Evolutionary conservation across 208 protist species (phyloP), one percentile per base, ranked within the genome.

Genomic region (Acanthamoeba royreba): DNA sequence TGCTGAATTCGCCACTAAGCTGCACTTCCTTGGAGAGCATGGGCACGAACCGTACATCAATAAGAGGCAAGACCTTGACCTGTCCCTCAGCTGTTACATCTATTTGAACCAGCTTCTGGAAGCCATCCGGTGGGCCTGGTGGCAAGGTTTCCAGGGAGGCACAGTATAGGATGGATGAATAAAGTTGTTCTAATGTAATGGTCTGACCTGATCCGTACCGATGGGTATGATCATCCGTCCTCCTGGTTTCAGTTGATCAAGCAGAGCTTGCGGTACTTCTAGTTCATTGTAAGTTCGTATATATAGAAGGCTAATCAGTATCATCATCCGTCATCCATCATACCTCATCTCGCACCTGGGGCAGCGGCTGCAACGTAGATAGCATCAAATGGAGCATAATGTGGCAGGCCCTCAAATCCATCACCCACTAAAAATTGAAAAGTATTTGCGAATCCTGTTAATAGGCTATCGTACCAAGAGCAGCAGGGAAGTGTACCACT

Each of bases 331-430:
- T 25, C 13, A 19, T 55, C 55, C 5, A 69, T 9, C 8, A 25
- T 69, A 8, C n/a, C 11, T 38, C 11, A 8, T 7, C 5, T 25
- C 13, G 40, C 47, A 96, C 94, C 81, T 42, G 49, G 58, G 11
- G 96, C 87, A 19, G 96, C 94, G 7, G 96, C 96, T 25, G 96
- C 96, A 13, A 97, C 96, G 92, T 97, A 95, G 28, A 97, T 97
- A 19, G 33, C 53, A 79, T 97, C 96, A 45, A 93, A 97, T 42
- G 96, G 96, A 17, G 28, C 95, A 11, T 94, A 13, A 7, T 61
- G 13, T 28, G 42, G 17, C 8, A 92, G 42, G 17, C 96, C 96
- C 45, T 79, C 28, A 1, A 77, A 92, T n/a, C 96, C 96, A 45
- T 97, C 95, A 5, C 94, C 96, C n/a, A 90, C 94, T 52, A 66